phyloP scores from a whole-genome alignment of 176 grass and related monocot genomes.

The Bothriochloa decipiens region DNA sequence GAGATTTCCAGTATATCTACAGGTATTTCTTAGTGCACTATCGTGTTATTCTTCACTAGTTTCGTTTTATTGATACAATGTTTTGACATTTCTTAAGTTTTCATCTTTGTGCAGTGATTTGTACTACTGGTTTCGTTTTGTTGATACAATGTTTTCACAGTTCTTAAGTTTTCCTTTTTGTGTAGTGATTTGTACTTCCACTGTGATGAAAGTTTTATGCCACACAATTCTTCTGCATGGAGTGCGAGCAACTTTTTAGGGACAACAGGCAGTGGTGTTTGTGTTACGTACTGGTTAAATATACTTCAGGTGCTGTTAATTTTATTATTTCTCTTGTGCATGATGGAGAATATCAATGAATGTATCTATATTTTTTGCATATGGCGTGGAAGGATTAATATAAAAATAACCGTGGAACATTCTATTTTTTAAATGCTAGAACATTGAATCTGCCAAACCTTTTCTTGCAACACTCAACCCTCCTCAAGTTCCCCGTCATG shows the following conservation, averaged over 20 bases:
- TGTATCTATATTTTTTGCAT: not conserved
- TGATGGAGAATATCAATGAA: not conserved
- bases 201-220: constrained; percentile 73
- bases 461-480: constrained; percentile 86
- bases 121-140: no score
- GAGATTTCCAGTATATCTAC: constrained; percentile 74
- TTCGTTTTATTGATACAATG: not conserved
- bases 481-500: constrained; percentile 51
- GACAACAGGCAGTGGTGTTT: constrained; percentile 57
- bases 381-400: not conserved
- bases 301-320: constrained; percentile 62
- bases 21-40: constrained; percentile 38
- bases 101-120: constrained; percentile 50
- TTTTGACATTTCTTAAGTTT: not conserved
- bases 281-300: constrained; percentile 90
- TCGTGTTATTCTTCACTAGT: not conserved
- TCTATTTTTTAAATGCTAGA: constrained; percentile 36
- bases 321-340: not conserved
- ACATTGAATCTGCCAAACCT: constrained; percentile 55
- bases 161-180: no score
- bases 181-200: constrained; percentile 65
- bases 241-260: constrained; percentile 88
- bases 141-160: no score
- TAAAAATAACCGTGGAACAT: not conserved
- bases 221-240: constrained; percentile 71